Evolutionary conservation across 495 filamentous ascomycete species (phyloP), one percentile per base, ranked within the genome.

Genomic region (Neurospora africana): DNA sequence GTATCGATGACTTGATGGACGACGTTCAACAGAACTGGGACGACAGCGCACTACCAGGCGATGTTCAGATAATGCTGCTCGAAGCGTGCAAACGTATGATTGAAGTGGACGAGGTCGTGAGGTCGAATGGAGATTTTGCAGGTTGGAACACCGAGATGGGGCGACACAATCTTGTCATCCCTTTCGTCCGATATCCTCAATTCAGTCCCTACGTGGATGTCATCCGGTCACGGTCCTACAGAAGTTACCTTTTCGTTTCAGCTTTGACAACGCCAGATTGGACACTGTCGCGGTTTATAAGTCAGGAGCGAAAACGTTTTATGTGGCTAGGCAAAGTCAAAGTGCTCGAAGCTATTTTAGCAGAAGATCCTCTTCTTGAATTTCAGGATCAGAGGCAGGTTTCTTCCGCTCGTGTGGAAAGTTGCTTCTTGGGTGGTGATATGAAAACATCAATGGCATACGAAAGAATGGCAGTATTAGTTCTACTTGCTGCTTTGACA

Each of bases 141-240:
- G 44, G 44, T 23, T 53, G 1, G n/a, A 5, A 21, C 9, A n/a
- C n/a, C 44, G n/a, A 4, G 5, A 0, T 0, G 13, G n/a, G 44
- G 9, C 1, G 2, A 0, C 21, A 23, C 44, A 53, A 53, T 13
- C 0, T 53, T 13, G n/a, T 1, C 10, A 5, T 23, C 4, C 44
- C 44, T 53, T 53, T 53, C 1, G 0, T 53, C n/a, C 44, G n/a
- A 6, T 53, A 53, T 23, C 21, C 44, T 3, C n/a, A 53, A 23
- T 23, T 53, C 0, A 47, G 44, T 23, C 44, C 44, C 2, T 0
- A 47, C 44, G 10, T 5, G 9, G 44, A 53, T 0, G n/a, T 53
- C 13, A 53, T 53, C n/a, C 44, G 44, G 4, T 53, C 44, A 53
- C n/a, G n/a, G 2, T 2, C 19, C 10, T 47, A 47, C 3, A 3